Percentiles rank a stretch among this genome's conserved stretches.
Conservation (phyloP, 23 red algal species). For the Pyropia yezoensis region DNA sequence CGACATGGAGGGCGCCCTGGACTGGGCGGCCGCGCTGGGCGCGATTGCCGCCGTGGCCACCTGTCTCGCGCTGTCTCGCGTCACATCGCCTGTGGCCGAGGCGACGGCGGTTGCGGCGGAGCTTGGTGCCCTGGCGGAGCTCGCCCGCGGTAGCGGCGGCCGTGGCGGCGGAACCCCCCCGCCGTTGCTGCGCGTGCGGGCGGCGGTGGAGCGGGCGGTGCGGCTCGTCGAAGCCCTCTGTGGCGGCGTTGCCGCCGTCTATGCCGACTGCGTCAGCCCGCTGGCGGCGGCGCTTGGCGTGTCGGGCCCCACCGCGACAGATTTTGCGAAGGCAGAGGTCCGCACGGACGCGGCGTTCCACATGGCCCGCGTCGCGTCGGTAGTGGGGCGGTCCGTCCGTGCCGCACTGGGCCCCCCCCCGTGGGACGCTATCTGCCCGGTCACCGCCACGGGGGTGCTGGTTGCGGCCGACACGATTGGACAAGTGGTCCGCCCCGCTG, state of each 20-base stretch:
- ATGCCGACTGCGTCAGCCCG: constrained; percentile 15
- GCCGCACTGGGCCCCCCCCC: constrained; percentile 29
- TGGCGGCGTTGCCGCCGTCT: constrained; percentile 18
- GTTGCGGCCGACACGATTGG: constrained; percentile 20
- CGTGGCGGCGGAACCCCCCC: too few species aligned
- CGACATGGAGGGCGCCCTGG: constrained; percentile 17
- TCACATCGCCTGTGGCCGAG: constrained; percentile 16
- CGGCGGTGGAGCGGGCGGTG: constrained; percentile 40
- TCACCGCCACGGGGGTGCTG: constrained; percentile 27
- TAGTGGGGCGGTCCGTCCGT: constrained; percentile 1
- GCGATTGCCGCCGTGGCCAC: constrained; percentile 6
- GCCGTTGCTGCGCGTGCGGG: constrained; percentile 25
- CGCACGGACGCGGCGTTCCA: constrained; percentile 53
- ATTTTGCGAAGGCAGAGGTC: constrained; percentile 60
- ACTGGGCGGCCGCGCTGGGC: constrained; percentile 19
- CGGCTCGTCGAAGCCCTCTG: constrained; percentile 37
- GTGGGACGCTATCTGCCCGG: constrained; percentile 53
- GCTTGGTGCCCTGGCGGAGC: constrained; percentile 12
- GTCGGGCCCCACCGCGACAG: constrained; percentile 18
- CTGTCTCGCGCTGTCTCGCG: constrained; percentile 35
- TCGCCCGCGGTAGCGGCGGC: background rate
- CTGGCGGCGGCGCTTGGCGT: constrained; percentile 31
- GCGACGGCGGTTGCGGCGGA: constrained; percentile 26
- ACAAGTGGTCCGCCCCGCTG: constrained; percentile 8
- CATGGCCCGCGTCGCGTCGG: constrained; percentile 33